Base-by-base conservation (phyloP, 192 early-diverging fungal genomes). In the Backusella circina region DNA sequence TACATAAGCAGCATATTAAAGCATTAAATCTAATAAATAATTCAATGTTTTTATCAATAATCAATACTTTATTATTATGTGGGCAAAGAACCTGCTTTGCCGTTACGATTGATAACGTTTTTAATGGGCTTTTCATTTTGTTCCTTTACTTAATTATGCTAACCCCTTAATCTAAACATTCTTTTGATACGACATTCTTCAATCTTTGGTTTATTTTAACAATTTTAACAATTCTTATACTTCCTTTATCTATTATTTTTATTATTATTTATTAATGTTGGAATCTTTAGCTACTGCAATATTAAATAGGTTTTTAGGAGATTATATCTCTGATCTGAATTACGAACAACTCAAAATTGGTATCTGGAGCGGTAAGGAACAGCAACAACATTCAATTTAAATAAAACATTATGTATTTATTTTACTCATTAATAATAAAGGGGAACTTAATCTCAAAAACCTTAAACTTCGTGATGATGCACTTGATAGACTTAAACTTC, bases 311-410 rank as follows among this genome's bases (percentile, higher is more conserved):
- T 84, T 95, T 72, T 87, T 96, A 15, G 93, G 93, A 44, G 92
- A 93, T 74, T 94, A 95, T 85, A 91, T 95, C 23, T 89, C 88
- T 32, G 93, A 95, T 77, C 82, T 96, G 7, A 93, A 94, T 76
- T 92, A 90, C 23, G 90, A 89, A 26, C 95, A 96, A 83, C 87
- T 96, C 68, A 93, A 90, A 73, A 87, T 96, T 32, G 94, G 90
- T n/a, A 91, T 96, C 31, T 96, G 94, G 95, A 87, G 89, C 73
- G 93, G 92, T 93, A 84, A 23, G 76, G 47, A 23, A 2, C 35
- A 47, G 5, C 5, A 18, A n/a, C 16, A 18, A 47, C 6, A 47
- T n/a, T 31, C 78, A 23, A 50, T 37, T 9, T 31, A 5, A 32
- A 41, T 41, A 7, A 2, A 57, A 5, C 10, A 10, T 3, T 57